A percentile compares a stretch with the other conserved stretches of the same genome.
These are phyloP conservation scores for Cymbidium sinense DNA, from an alignment of 106 monocot species.

Conservation along the genomic window DNA sequence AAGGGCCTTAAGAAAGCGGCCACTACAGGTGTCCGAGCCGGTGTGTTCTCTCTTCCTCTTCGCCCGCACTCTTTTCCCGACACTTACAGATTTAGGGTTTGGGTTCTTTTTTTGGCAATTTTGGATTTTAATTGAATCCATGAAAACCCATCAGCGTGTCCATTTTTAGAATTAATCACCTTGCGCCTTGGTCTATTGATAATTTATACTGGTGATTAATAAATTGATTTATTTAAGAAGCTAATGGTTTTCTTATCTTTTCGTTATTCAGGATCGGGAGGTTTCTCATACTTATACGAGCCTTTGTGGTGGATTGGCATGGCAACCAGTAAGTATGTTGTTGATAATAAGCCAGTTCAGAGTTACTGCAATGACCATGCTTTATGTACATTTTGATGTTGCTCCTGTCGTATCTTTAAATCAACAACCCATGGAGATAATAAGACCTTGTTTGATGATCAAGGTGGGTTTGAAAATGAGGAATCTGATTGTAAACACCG, in stretches of 20 bases:
- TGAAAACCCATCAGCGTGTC: neutral
- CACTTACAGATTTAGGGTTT: neutral
- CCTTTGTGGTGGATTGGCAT: constrained; percentile 48
- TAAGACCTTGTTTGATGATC: too few relatives aligned
- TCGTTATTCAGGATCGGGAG: constrained; percentile 33
- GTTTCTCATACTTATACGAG: constrained; percentile 36
- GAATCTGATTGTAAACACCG: too few relatives aligned
- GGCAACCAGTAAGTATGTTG: constrained; percentile 32
- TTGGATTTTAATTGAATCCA: neutral
- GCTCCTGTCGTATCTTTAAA: too few relatives aligned
- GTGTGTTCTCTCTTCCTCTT: constrained; percentile 5
- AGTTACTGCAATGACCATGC: neutral
- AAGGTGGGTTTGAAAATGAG: too few relatives aligned
- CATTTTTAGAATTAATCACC: neutral
- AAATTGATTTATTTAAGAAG: neutral
- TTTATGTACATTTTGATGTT: neutral
- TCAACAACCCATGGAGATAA: too few relatives aligned
- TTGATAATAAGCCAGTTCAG: neutral
- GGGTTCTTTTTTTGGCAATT: neutral
- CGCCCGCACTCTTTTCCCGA: neutral
- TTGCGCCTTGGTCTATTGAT: neutral
- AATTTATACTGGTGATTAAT: neutral
- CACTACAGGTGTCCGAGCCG: constrained; percentile 16
- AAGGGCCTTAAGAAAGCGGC: constrained; percentile 23
- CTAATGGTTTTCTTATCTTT: neutral